Evolutionary conservation across 805 yeast genomes (phyloP), one percentile per base, ranked within the genome.

Genomic region (Lipomyces japonicus): DNA sequence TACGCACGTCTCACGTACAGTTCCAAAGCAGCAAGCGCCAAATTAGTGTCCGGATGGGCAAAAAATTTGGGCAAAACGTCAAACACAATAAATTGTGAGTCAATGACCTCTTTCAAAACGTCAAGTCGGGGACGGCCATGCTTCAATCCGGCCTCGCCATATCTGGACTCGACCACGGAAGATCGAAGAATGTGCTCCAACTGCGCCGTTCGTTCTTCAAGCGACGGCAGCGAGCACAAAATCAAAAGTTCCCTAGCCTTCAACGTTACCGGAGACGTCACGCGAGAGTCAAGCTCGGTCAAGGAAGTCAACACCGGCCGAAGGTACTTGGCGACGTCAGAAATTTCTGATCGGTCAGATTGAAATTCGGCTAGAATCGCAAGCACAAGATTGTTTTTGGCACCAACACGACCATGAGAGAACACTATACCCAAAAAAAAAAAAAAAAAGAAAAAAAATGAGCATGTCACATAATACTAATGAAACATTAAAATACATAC

Each of bases 1-100:
- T 90, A 93, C 39, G 97, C 95, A 69, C 98, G 84, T 69, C 97
- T 84, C 53, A 90, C 83, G 69, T 93, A 93, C 51, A 93, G 95
- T 71, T 93, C 97, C 40, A 95, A 88, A 32, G 98, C 97, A 32
- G 98, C 97, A 59, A 91, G 79, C 2, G 91, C 85, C 53, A 93
- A 91, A 76, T 87, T 86, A 42, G 84, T 86, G 64, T 95, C 97
- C 10, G 77, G 64, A 61, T 87, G 85, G 48, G 78, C 80, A 71
- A 93, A 80, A 72, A 93, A 93, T 71, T 88, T 97, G 39, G 95
- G 78, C 68, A 93, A 78, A 34, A 95, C 97, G 67, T 93, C 99
- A 68, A 91, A 93, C 18, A 93, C 97, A 52, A 91, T 87, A 72
- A 87, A 95, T 68, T 86, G 90, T 44, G 97, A 90, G 66, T 93